Base-by-base conservation (phyloP, 805 yeast species). In the Candida easanensis region DNA sequence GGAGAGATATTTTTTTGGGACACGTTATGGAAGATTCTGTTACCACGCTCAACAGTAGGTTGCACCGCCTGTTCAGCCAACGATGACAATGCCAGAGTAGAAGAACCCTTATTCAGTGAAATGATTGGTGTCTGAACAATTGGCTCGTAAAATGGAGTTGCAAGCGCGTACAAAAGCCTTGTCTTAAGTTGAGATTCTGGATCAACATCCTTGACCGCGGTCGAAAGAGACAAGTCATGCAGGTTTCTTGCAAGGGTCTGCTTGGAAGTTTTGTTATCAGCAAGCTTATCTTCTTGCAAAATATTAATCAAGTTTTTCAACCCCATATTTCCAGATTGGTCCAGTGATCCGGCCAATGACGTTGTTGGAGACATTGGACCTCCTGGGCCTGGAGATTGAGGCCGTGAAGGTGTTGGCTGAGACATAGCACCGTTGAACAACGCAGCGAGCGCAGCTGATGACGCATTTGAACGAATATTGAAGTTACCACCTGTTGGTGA, bases 1-100 rank as follows among this genome's bases (percentile, higher is more conserved):
- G 91, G 91, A 1, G 79, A 70, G 0, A 84, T 68, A 46, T 81
- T 82, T 53, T 85, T 88, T 3, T 85, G 81, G 0, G 89, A 74
- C 0, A 88, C 73, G 28, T 83, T 60, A 66, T 87, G 87, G 62
- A 76, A 80, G 11, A 80, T 76, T 27, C 84, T 56, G 25, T 52
- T 48, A 16, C 45, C 42, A 50, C 42, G 65, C 63, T 36, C 61
- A n/a, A 27, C 14, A 21, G 27, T 20, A 31, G 30, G 52, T 37
- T 34, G 46, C 38, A 28, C 15, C 16, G n/a, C 21, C 16, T 39
- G 44, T 21, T 49, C 45, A 22, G 42, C 38, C 8, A 56, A 48
- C 4, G 62, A 51, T 8, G 63, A 54, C 23, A 68, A 43, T 4
- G 73, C 69, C 4, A 60, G 21, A 0, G 63, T 44, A 47, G 69